A percentile compares a stretch with the other conserved stretches of the same genome.
phyloP scores from a whole-genome alignment of 1,284 basidiomycete species.

The Nidula niveotomentosa region DNA sequence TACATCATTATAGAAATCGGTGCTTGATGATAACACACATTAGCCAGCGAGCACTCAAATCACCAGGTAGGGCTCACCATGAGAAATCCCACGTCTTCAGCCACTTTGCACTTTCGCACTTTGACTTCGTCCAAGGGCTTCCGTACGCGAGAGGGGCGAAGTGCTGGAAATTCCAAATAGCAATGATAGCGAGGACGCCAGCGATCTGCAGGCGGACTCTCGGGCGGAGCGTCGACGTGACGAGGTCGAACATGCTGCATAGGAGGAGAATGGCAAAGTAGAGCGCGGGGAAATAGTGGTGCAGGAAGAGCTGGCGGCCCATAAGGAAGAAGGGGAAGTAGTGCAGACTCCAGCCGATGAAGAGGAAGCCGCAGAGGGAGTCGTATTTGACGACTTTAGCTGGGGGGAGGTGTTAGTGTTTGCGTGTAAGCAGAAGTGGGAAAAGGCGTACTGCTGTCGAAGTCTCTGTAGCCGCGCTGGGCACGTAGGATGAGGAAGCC shows the following conservation, averaged over 20 bases:
- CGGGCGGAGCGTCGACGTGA: slow-evolving; percentile 79
- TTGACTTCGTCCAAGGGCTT: slow-evolving; percentile 78
- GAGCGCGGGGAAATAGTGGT: slow-evolving; percentile 96
- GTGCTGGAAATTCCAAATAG: slow-evolving; percentile 77
- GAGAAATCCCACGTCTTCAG: slow-evolving; percentile 95
- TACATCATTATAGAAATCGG: slow-evolving; percentile 65
- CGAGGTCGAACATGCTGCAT: slow-evolving; percentile 82
- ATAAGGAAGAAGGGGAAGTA: slow-evolving; percentile 98
- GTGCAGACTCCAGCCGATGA: slow-evolving; percentile 92
- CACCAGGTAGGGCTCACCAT: slow-evolving; percentile 54
- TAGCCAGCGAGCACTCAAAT: too few relatives aligned
- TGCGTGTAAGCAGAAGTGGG: slow-evolving; percentile 1
- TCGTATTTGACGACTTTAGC: slow-evolving; percentile 94
- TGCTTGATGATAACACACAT: slow-evolving; percentile 31
- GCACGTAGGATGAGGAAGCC: slow-evolving; percentile 84
- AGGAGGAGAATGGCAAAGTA: slow-evolving; percentile 90
- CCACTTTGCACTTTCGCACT: slow-evolving; percentile 84
- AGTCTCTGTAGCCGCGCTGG: slow-evolving; percentile 90
- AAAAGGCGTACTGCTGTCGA: slow-evolving; percentile 77
- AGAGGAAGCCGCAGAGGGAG: slow-evolving; percentile 86
- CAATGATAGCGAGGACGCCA: slow-evolving; percentile 68
- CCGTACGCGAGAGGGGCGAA: slow-evolving; percentile 90
- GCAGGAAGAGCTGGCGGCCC: slow-evolving; percentile 94
- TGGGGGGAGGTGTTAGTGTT: slow-evolving; percentile 26
- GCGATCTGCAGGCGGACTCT: slow-evolving; percentile 81